Conservation (phyloP, 805 yeast species). For the Kluyveromyces nonfermentans region DNA sequence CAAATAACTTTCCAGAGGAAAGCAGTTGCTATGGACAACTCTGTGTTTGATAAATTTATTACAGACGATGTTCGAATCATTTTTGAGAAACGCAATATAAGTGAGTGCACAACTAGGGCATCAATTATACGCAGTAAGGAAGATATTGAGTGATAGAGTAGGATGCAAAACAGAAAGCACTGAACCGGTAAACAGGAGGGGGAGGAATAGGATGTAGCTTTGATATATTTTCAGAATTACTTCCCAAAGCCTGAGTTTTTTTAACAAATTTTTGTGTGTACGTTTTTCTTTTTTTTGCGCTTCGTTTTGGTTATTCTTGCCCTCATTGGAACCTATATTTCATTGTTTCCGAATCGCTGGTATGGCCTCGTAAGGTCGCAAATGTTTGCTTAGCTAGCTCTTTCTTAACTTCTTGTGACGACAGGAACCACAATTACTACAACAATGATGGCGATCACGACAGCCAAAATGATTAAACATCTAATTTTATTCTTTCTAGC, state of each 20-base stretch:
- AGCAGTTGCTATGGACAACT: not conserved
- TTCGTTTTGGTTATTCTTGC: not conserved
- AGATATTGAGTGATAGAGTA: not conserved
- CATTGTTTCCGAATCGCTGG: not conserved
- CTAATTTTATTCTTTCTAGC: slow-evolving; percentile 89
- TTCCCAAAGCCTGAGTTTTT: no score
- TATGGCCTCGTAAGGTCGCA: not conserved
- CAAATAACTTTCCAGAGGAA: not conserved
- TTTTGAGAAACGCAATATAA: not conserved
- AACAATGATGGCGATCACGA: slow-evolving; percentile 54
- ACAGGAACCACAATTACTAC: slow-evolving; percentile 52
- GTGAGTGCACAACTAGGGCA: not conserved
- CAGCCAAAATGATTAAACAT: slow-evolving; percentile 57
- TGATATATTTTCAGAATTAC: no score
- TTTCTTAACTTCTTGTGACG: slow-evolving; percentile 10
- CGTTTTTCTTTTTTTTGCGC: not conserved
- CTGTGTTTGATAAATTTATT: not conserved
- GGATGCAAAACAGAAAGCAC: no score
- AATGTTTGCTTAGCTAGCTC: not conserved
- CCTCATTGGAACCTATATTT: not conserved
- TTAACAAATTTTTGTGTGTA: not conserved
- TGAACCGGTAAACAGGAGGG: no score
- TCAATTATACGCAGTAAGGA: not conserved
- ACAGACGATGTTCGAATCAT: no score
- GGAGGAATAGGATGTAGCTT: no score